Conservation (phyloP, 306 rosid species). For the Cucurbita ficifolia region DNA sequence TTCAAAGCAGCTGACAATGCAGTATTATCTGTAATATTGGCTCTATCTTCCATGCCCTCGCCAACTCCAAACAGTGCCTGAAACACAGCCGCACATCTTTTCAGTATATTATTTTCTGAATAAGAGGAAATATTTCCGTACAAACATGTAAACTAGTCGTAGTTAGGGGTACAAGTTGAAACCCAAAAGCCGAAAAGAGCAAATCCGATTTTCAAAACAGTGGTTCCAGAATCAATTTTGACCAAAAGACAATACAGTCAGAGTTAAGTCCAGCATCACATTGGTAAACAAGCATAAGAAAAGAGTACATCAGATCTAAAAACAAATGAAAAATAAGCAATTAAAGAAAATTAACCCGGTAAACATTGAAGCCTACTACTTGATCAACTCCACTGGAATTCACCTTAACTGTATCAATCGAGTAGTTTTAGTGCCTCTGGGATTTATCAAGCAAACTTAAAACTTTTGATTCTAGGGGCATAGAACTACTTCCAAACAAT, state of each 20-base stretch:
- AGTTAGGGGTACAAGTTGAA: not conserved
- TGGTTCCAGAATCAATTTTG: not conserved
- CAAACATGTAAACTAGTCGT: not conserved
- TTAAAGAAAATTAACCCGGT: not conserved
- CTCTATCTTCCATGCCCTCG: conserved; percentile 41
- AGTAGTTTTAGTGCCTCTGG: not conserved
- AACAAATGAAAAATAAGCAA: not conserved
- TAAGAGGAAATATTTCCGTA: not conserved
- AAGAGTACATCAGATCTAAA: not conserved
- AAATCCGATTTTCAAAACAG: not conserved
- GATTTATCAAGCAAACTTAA: not conserved
- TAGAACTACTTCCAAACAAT: not conserved
- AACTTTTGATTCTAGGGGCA: not conserved
- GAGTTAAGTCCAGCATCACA: not conserved
- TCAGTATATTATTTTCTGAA: not conserved
- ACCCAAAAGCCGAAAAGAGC: not conserved
- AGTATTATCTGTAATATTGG: conserved; percentile 34
- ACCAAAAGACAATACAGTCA: not conserved
- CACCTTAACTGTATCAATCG: not conserved
- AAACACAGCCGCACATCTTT: conserved; percentile 1
- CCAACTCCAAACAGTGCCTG: conserved; percentile 96
- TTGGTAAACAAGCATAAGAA: not conserved
- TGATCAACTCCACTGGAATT: not conserved
- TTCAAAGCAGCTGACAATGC: conserved; percentile 65
- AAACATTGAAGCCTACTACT: not conserved